phyloP scores from a whole-genome alignment of 139 green algal species.

The Volvox africanus region DNA sequence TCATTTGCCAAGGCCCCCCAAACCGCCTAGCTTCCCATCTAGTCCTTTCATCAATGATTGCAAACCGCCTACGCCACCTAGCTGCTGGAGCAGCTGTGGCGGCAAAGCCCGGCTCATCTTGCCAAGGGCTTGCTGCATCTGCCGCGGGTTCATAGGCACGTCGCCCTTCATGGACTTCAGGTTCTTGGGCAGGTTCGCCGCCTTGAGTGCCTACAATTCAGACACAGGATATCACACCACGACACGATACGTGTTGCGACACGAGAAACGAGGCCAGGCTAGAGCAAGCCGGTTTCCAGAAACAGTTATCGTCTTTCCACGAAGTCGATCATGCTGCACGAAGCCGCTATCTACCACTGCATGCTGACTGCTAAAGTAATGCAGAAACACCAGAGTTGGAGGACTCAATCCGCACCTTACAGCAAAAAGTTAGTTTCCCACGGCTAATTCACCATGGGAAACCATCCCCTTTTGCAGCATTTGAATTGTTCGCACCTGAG shows the following conservation, averaged over 20 bases:
- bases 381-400: no score
- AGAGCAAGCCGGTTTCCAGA: no score
- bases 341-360: no score
- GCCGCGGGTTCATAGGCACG: constrained; percentile 79
- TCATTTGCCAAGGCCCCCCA: constrained; percentile 17
- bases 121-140: constrained; percentile 83
- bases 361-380: constrained; percentile 57
- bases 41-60: constrained; percentile 91
- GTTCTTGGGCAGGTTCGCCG: constrained; percentile 90
- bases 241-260: no score
- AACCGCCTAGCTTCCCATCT: constrained; percentile 54
- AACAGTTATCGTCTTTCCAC: no score
- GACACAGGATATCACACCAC: no score
- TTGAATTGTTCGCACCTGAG: constrained; percentile 22
- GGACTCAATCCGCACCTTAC: no score
- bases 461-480: no score
- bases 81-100: constrained; percentile 94
- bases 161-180: constrained; percentile 86
- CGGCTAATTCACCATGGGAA: no score
- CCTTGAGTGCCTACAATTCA: constrained; percentile 82
- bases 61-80: constrained; percentile 91
- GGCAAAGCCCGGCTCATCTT: constrained; percentile 93
- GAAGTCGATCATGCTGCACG: no score
- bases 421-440: no score
- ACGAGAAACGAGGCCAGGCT: no score